Percentiles rank a stretch among this genome's conserved stretches.
Conservation (phyloP, 108 stramenopile genomes). For the Cyclostephanos invisitatus region DNA sequence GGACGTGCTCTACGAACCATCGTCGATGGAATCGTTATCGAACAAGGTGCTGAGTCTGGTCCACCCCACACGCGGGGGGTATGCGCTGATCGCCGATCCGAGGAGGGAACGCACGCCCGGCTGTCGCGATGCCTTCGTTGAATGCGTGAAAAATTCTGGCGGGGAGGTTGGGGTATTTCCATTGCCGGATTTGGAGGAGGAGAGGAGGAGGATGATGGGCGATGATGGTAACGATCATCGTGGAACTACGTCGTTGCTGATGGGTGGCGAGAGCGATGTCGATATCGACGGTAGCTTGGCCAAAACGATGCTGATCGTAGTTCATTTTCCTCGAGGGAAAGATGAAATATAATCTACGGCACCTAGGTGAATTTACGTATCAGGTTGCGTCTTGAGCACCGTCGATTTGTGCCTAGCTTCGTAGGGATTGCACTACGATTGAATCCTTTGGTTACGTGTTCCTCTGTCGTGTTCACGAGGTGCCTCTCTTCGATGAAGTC, state of each 20-base stretch:
- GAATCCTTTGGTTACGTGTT: too few relatives aligned
- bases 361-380: too few relatives aligned
- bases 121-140: background rate
- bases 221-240: background rate
- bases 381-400: background rate
- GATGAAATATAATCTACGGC: too few relatives aligned
- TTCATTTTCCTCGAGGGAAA: slow-evolving; percentile 10
- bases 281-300: slow-evolving; percentile 36
- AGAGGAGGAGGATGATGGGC: slow-evolving; percentile 11
- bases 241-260: background rate
- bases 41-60: slow-evolving; percentile 29
- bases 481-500: too few relatives aligned
- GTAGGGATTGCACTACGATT: too few relatives aligned
- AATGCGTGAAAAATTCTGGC: background rate
- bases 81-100: slow-evolving; percentile 15
- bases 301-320: slow-evolving; percentile 36
- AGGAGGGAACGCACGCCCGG: slow-evolving; percentile 1
- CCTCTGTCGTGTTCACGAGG: too few relatives aligned
- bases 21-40: slow-evolving; percentile 34
- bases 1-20: slow-evolving; percentile 44
- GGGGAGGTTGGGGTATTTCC: background rate
- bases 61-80: slow-evolving; percentile 31
- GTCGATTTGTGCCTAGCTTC: too few relatives aligned
- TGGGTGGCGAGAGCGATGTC: slow-evolving; percentile 19
- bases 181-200: background rate